Evolutionary conservation across 352 stramenopile genomes (phyloP), one percentile per base, ranked within the genome.

Genomic region (Elongisporangium anandrum): DNA sequence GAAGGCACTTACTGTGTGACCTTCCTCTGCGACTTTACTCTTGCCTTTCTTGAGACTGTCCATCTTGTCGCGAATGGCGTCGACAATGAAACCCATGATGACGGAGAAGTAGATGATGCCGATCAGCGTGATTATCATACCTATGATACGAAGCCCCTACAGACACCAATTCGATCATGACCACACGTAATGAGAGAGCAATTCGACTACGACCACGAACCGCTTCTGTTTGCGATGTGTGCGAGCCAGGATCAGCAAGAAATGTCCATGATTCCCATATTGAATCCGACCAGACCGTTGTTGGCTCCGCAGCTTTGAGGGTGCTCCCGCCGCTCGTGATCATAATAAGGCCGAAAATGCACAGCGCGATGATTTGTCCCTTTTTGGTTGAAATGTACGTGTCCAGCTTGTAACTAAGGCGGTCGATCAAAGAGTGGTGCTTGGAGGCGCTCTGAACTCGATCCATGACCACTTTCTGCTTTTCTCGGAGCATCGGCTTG

Each of bases 11-110:
- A 92, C 79, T 29, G 87, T 95, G 69, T 97, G 89, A 15, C 76
- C 74, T 7, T 78, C 59, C 60, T 97, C 89, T 1, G 90, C 82
- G 2, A 97, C 79, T 47, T 85, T 79, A 17, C 76, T 90, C 29
- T 90, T 90, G 17, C 89, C 89, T 70, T 94, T 92, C 58, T 96
- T 96, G 5, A 97, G 59, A 48, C 78, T 88, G 54, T 96, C 86
- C 67, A 96, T 91, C 59, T 94, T 92, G 6, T 86, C 87, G n/a
- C 79, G 82, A 73, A 97, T 95, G 10, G 70, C 79, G 47, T 96
- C 88, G 13, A 92, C 87, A 8, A 96, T 84, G 38, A 96, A 96
- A 24, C 88, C 89, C 74, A 96, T 91, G 58, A 96, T 95, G 13
- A 96, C 82, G 17, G 86, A 92, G 56, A 96, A 95, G 60, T 95